Conservation (phyloP, 2,329 filamentous ascomycete genomes). For the Arachnomyces sp. region DNA sequence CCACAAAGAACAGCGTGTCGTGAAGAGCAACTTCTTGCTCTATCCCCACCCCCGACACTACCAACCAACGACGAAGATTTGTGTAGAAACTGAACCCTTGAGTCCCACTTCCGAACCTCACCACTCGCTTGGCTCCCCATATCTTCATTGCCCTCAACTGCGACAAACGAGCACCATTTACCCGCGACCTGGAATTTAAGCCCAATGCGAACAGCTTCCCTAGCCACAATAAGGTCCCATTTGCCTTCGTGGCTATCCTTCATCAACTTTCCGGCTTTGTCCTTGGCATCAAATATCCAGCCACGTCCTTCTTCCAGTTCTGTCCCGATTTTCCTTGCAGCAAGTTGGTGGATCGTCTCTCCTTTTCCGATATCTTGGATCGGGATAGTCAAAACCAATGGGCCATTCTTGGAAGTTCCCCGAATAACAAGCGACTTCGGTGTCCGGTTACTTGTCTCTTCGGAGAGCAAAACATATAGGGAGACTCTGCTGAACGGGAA, state of each 20-base stretch:
- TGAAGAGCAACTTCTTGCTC: too few species aligned
- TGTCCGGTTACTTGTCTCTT: slow-evolving; percentile 38
- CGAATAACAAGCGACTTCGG: slow-evolving; percentile 52
- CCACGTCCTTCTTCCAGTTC: slow-evolving; percentile 65
- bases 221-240: slow-evolving; percentile 55
- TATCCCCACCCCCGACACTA: too few species aligned
- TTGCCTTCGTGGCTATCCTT: slow-evolving; percentile 42
- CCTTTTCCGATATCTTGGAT: slow-evolving; percentile 44
- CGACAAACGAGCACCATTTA: slow-evolving; percentile 68
- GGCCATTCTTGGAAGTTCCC: slow-evolving; percentile 50
- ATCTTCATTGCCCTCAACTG: slow-evolving; percentile 34
- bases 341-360: slow-evolving; percentile 61
- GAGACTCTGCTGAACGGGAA: slow-evolving; percentile 61
- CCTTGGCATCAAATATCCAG: slow-evolving; percentile 52
- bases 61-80: too few species aligned
- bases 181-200: slow-evolving; percentile 59
- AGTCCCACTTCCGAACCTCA: slow-evolving; percentile 5
- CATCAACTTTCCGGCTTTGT: slow-evolving; percentile 36
- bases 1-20: too few species aligned
- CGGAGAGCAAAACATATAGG: slow-evolving; percentile 58
- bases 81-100: too few species aligned
- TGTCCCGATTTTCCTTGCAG: slow-evolving; percentile 58
- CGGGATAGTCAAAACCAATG: slow-evolving; percentile 58
- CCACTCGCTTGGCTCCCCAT: neutral
- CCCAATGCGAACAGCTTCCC: slow-evolving; percentile 60